phyloP scores from a whole-genome alignment of 768 basidiomycete species.

The Naganishia randhawae region DNA sequence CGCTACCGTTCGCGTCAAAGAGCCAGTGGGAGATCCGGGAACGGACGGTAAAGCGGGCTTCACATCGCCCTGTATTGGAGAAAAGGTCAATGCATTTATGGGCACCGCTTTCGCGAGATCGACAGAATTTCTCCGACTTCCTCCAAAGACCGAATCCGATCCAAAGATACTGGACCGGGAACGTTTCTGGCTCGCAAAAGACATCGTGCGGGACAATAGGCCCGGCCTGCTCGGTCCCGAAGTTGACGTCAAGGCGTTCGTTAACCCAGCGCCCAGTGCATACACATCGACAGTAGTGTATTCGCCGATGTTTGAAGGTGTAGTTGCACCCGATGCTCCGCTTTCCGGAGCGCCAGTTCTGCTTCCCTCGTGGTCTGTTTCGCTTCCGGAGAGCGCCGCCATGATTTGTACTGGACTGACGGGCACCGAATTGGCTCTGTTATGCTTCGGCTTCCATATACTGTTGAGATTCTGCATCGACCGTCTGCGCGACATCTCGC shows the following conservation, averaged over 20 bases:
- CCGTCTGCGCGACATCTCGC: background rate
- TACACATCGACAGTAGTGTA: constrained; percentile 15
- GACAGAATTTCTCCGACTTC: constrained; percentile 24
- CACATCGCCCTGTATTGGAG: background rate
- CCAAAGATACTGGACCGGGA: constrained; percentile 10
- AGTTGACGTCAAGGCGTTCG: background rate
- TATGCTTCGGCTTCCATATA: constrained; percentile 9
- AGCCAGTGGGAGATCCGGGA: constrained; percentile 23
- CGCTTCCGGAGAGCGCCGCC: background rate
- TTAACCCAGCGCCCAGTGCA: constrained; percentile 17
- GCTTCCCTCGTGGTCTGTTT: background rate
- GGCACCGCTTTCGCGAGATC: background rate
- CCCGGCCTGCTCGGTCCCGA: constrained; percentile 1
- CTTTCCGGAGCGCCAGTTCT: background rate
- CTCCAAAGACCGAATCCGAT: background rate
- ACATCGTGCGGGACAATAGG: constrained; percentile 4
- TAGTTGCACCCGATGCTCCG: constrained; percentile 7
- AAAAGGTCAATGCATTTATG: constrained; percentile 16
- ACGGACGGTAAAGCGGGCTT: constrained; percentile 18
- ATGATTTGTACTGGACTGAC: background rate
- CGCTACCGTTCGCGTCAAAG: background rate
- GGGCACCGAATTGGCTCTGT: constrained; percentile 18
- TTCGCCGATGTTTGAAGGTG: constrained; percentile 6
- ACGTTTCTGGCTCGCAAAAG: constrained; percentile 16
- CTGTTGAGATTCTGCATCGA: constrained; percentile 18